Base-by-base conservation (phyloP, 768 basidiomycete species). In the Suillus cothurnatus region DNA sequence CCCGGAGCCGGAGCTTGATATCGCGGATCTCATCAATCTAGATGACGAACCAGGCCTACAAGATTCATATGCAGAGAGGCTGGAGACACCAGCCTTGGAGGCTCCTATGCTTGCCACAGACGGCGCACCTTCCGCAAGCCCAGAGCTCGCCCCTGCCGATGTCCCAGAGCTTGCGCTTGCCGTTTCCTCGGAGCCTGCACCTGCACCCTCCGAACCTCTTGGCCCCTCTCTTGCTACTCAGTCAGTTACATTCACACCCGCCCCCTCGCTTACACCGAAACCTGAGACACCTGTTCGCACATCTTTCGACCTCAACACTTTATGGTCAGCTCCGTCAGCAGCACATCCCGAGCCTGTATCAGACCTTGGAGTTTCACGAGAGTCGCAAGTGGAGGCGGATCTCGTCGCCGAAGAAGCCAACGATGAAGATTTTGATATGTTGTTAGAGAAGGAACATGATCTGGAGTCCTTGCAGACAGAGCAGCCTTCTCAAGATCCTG, bases 341-440 rank as follows among this genome's bases (percentile, higher is more conserved):
- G 81, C 74, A 63, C 23, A 72, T 0, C 68, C 67, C 11, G 70
- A 76, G 26, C 69, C 70, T 15, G 71, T 74, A 14, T 64, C 73
- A 9, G 71, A 71, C 31, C 65, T 67, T n/a, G 47, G 62, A 34
- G 45, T 61, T 39, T 69, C 71, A 17, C 39, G 39, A 41, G 77
- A 74, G 31, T 77, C 76, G 21, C 76, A 76, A 4, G 82, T 85
- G 68, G 86, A 84, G 70, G 77, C 77, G 47, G 82, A 80, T 32
- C 41, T 67, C 64, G 56, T 69, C 26, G 69, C 72, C 21, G 71
- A 69, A 59, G 85, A 82, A 66, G 83, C 88, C 12, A 87, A 88
- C 61, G 93, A 94, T 76, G 85, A 88, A 67, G 93, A 94, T 74
- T 94, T 95, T 71, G 93, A 94, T 69, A 91, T 94, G 88, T 89